Base-by-base conservation (phyloP, 1,284 basidiomycete genomes). In the Anthracocystis setariae region DNA sequence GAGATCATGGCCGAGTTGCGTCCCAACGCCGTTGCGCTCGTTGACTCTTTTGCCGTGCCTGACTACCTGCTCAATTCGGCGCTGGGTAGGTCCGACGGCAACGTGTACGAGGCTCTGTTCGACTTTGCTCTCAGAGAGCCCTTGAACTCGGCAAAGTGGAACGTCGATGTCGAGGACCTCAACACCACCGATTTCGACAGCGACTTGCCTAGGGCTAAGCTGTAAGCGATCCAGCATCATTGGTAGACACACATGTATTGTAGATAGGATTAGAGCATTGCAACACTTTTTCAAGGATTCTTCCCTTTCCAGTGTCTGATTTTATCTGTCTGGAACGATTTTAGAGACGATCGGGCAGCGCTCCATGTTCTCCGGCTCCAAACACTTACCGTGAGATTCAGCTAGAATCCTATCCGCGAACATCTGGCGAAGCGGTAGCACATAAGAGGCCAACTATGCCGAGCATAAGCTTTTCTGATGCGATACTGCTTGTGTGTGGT, bases 61-160 rank as follows among this genome's bases (percentile, higher is more conserved):
- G 84, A 84, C 70, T 84, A 77, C 66, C 61, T 83, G 13, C 75
- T 84, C 55, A 83, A 83, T 71, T 83, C 80, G 40, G 78, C 77
- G 7, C 76, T 84, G 7, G 84, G 84, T 24, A 50, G 80, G n/a
- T 74, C 61, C 12, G 81, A 84, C 50, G 84, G 83, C 37, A 72
- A 80, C 38, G 82, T 81, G 15, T 81, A 81, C 67, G 78, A 76
- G 58, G 68, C 74, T 2, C 57, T 82, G n/a, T 82, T 82, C 55
- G 77, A 80, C 42, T 78, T 79, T 57, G 71, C 79, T 24, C 61
- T 78, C 20, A 65, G 71, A 35, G 76, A 78, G 47, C 74, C 75
- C 0, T 43, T 78, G 33, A 80, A 73, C 49, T 73, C 73, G 35
- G 75, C 69, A 23, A 76, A 76, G 59, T 84, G 80, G 75, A 83